phyloP scores from a whole-genome alignment of 768 basidiomycete species.

The Pleurotus salmoneostramineus region DNA sequence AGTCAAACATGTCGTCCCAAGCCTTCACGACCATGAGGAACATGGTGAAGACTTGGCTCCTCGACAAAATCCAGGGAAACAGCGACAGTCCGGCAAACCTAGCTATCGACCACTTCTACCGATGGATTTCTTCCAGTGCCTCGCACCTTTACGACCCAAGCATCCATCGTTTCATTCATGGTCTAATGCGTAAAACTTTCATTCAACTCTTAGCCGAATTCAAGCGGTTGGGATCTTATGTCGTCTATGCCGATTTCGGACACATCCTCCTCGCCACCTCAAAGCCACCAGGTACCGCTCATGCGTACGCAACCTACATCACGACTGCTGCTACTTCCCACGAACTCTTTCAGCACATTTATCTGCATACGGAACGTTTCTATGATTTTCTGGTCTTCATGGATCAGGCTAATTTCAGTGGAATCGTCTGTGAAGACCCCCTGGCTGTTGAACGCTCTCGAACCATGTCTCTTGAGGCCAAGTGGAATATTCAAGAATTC shows the following conservation, averaged over 20 bases:
- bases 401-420: constrained; percentile 92
- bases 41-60: constrained; percentile 89
- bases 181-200: constrained; percentile 97
- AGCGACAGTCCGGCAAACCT: constrained; percentile 63
- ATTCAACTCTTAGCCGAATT: constrained; percentile 96
- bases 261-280: constrained; percentile 88
- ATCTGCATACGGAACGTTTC: constrained; percentile 80
- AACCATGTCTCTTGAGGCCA: constrained; percentile 72
- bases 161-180: constrained; percentile 89
- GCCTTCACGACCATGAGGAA: constrained; percentile 81
- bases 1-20: constrained; percentile 83
- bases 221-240: constrained; percentile 88
- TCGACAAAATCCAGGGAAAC: constrained; percentile 75
- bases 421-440: constrained; percentile 82
- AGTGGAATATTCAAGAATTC: constrained; percentile 91
- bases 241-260: constrained; percentile 93
- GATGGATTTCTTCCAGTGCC: constrained; percentile 87
- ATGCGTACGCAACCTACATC: constrained; percentile 95
- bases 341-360: constrained; percentile 92
- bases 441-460: constrained; percentile 64
- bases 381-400: constrained; percentile 95
- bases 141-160: constrained; percentile 91
- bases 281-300: constrained; percentile 92
- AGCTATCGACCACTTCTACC: constrained; percentile 93
- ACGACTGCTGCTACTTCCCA: constrained; percentile 90